Percentiles rank a stretch among this genome's conserved stretches.
These are phyloP conservation scores for Medicago ruthenica DNA, from an alignment of 306 rosid species.

Conservation along the genomic window DNA sequence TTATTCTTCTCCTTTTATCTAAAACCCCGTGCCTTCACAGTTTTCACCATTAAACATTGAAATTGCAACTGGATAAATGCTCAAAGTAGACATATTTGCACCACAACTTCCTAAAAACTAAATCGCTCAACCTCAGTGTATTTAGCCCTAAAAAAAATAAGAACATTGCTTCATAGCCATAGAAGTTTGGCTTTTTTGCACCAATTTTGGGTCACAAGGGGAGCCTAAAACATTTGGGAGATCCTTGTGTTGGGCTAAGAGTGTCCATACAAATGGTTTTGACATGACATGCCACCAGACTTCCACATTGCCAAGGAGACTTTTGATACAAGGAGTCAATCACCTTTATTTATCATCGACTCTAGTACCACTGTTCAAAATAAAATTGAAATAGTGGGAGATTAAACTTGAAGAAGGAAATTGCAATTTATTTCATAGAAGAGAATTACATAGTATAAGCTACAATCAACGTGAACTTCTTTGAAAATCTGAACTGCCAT, in stretches of 20 bases:
- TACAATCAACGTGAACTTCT: background rate
- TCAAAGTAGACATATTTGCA: background rate
- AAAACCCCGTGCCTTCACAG: background rate
- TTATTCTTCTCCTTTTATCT: background rate
- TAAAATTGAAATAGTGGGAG: background rate
- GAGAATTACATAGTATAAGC: background rate
- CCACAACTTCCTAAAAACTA: background rate
- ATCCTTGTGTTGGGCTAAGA: background rate
- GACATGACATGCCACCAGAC: background rate
- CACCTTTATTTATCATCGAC: background rate
- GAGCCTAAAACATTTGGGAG: background rate
- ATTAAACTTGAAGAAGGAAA: background rate
- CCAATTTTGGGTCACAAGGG: background rate
- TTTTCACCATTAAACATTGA: constrained; percentile 5
- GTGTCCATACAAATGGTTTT: background rate
- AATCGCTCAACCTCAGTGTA: background rate
- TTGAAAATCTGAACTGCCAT: background rate
- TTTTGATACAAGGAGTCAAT: background rate
- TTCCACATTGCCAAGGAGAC: background rate
- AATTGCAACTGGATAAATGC: constrained; percentile 6
- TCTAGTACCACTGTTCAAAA: background rate
- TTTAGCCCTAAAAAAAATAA: background rate
- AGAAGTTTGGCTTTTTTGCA: constrained; percentile 7
- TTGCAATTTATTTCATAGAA: background rate
- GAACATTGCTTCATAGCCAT: background rate